Evolutionary conservation across 768 basidiomycete species (phyloP), one percentile per base, ranked within the genome.

Genomic region (Collybia nuda): DNA sequence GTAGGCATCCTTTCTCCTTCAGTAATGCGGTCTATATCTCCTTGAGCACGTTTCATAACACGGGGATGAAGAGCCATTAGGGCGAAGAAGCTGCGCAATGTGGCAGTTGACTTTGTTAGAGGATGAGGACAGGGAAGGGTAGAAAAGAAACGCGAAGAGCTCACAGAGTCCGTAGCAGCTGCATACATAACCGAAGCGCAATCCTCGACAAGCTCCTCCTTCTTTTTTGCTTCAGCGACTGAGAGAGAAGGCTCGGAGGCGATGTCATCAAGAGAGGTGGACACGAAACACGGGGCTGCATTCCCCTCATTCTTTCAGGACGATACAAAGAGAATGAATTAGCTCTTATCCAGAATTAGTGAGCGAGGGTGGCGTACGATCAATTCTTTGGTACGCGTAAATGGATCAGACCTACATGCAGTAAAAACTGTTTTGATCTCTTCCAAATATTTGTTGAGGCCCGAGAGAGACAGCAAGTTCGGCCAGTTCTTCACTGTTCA

Each of bases 131-230:
- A 52, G 15, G 40, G 32, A 7, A 32, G 22, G 22, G 6, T 18
- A 19, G 21, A 4, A 18, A 52, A 23, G 19, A 46, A 6, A 29
- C 18, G 8, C 6, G 17, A 11, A 18, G 24, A 24, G 47, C 47
- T 53, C 41, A 53, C 52, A 21, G 47, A 48, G n/a, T 53, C 52
- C 14, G 52, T 53, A 29, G 52, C 51, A 35, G 52, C 52, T n/a
- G 35, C 52, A 28, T 53, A 53, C 41, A 42, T 53, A 32, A 52
- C 48, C 8, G 59, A 47, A 15, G 56, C 56, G 8, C 59, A 60
- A 36, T 60, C 56, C 42, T 53, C 50, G 50, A 57, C n/a, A 45
- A 57, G 48, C 7, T 56, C 53, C 45, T 59, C 55, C 41, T 50
- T 59, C 26, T 56, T 18, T 22, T 49, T 39, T 6, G 24, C 35